Percentiles rank a stretch among this genome's conserved stretches.
phyloP scores from a whole-genome alignment of 352 stramenopile genomes.

The Phytophthora kernoviae region DNA sequence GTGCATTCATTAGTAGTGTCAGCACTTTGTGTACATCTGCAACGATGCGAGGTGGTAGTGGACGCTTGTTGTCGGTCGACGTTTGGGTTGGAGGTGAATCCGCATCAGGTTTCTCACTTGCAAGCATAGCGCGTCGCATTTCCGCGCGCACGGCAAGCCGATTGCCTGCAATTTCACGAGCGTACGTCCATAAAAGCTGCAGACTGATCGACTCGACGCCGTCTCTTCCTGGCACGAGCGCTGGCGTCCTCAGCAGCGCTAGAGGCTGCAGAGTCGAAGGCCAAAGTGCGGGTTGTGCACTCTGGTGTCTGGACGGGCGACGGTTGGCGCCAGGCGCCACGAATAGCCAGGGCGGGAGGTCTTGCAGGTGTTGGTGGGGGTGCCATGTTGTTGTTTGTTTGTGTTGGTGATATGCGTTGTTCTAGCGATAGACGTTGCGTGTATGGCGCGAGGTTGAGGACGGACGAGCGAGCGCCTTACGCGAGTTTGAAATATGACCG shows the following conservation, averaged over 20 bases:
- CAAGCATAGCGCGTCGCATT: constrained; percentile 75
- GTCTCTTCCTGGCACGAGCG: constrained; percentile 40
- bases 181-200: constrained; percentile 40
- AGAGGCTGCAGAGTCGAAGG: constrained; percentile 45
- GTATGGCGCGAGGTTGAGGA: no score
- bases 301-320: constrained; percentile 49
- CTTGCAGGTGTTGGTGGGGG: constrained; percentile 17
- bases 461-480: no score
- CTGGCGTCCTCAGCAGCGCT: constrained; percentile 29
- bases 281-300: constrained; percentile 45
- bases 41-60: constrained; percentile 49
- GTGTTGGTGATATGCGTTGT: no score
- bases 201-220: constrained; percentile 34
- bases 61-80: constrained; percentile 13
- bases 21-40: constrained; percentile 64
- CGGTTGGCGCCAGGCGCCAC: constrained; percentile 31
- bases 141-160: constrained; percentile 68
- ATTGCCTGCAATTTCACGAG: constrained; percentile 68
- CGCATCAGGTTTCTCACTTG: constrained; percentile 11
- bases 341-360: constrained; percentile 26
- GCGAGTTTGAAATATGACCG: background rate
- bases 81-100: background rate
- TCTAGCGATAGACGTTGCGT: no score
- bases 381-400: no score
- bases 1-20: constrained; percentile 55